Percentiles rank a stretch among this genome's conserved stretches.
Conservation (phyloP, 2,329 filamentous ascomycete species). For the Xylariaceae sp. region DNA sequence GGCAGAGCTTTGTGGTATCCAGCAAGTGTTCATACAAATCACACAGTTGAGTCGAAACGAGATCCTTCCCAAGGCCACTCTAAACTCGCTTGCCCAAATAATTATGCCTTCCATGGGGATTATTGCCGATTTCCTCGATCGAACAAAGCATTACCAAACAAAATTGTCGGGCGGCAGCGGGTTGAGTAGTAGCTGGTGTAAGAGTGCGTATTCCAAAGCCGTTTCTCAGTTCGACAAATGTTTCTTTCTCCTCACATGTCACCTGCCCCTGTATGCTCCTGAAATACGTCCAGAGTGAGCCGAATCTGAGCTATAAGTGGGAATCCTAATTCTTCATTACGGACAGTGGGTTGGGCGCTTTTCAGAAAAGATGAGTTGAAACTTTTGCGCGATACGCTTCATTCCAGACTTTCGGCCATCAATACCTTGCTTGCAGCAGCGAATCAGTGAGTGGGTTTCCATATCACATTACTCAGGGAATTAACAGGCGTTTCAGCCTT, state of each 20-base stretch:
- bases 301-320: too few species aligned
- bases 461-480: not conserved
- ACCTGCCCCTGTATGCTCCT: too few species aligned
- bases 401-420: not conserved
- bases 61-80: constrained; percentile 11
- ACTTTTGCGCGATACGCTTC: too few species aligned
- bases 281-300: too few species aligned
- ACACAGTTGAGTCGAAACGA: constrained; percentile 13
- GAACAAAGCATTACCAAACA: constrained; percentile 15
- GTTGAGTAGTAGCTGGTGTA: constrained; percentile 1
- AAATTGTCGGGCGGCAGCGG: not conserved
- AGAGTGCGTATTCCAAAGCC: too few species aligned
- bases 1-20: constrained; percentile 33
- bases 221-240: too few species aligned
- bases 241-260: too few species aligned
- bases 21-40: constrained; percentile 29
- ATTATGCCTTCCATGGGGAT: constrained; percentile 19
- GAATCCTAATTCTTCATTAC: too few species aligned
- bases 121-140: constrained; percentile 21
- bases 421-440: constrained; percentile 2
- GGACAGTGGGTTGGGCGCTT: constrained; percentile 3
- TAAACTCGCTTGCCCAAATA: constrained; percentile 21
- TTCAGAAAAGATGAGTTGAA: too few species aligned
- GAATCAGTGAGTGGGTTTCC: too few species aligned
- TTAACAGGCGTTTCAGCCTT: not conserved